Conservation (phyloP, 2,329 filamentous ascomycete genomes). For the Aspergillus viridinutans region DNA sequence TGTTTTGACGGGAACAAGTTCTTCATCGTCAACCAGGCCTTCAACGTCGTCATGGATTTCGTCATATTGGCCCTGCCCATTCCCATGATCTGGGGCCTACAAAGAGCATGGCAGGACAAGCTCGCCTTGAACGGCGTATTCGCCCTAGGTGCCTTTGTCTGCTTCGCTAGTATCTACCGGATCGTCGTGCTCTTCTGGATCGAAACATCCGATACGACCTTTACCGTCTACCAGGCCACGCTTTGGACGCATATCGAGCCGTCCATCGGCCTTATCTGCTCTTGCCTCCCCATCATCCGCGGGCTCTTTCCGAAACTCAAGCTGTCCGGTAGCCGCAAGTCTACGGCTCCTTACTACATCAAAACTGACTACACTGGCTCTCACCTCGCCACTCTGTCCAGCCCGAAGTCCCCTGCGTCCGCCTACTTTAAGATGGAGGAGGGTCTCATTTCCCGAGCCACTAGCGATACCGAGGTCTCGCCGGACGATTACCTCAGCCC, state of each 20-base stretch:
- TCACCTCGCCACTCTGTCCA: slow-evolving; percentile 18
- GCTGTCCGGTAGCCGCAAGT: slow-evolving; percentile 16
- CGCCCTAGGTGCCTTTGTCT: slow-evolving; percentile 30
- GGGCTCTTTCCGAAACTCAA: slow-evolving; percentile 29
- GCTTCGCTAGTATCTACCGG: slow-evolving; percentile 34
- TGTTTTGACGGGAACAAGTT: slow-evolving; percentile 26
- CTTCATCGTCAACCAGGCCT: slow-evolving; percentile 32
- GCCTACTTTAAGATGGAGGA: slow-evolving; percentile 29
- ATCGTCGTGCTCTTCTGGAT: slow-evolving; percentile 34
- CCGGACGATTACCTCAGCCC: slow-evolving; percentile 11
- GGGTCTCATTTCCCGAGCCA: slow-evolving; percentile 11
- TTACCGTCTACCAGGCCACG: slow-evolving; percentile 31
- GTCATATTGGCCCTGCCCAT: slow-evolving; percentile 27
- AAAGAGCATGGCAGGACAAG: slow-evolving; percentile 33
- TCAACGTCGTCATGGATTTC: slow-evolving; percentile 33
- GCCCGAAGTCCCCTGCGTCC: slow-evolving; percentile 20
- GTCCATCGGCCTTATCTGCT: slow-evolving; percentile 31
- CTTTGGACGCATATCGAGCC: slow-evolving; percentile 36
- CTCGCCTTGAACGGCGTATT: slow-evolving; percentile 30
- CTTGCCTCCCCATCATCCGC: slow-evolving; percentile 33
- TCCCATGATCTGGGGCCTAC: slow-evolving; percentile 34
- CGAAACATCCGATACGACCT: slow-evolving; percentile 24
- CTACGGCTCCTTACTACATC: slow-evolving; percentile 22
- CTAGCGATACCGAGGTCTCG: slow-evolving; percentile 12
- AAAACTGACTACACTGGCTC: slow-evolving; percentile 24